phyloP scores from a whole-genome alignment of 1,284 basidiomycete genomes.

The Gyrodon tennesseensis region DNA sequence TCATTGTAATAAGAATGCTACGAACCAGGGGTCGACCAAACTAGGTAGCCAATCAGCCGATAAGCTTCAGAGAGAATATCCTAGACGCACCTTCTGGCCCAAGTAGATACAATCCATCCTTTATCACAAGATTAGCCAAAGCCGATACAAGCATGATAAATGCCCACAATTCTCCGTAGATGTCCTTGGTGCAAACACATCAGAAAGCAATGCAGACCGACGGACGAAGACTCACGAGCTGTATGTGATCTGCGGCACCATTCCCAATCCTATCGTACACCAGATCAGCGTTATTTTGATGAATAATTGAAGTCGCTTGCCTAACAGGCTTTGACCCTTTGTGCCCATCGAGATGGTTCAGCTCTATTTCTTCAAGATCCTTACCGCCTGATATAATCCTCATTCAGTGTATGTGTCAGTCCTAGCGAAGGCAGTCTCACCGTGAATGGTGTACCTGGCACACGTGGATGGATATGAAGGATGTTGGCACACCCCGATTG shows the following conservation, averaged over 20 bases:
- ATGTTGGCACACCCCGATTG: not conserved
- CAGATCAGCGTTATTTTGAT: constrained; percentile 6
- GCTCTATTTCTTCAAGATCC: constrained; percentile 79
- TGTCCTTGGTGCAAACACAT: constrained; percentile 59
- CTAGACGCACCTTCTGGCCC: constrained; percentile 73
- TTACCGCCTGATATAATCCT: constrained; percentile 60
- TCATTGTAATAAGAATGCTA: constrained; percentile 26
- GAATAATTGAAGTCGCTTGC: constrained; percentile 35
- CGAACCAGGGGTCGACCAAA: constrained; percentile 53
- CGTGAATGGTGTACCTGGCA: constrained; percentile 73
- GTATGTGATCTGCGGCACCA: constrained; percentile 86
- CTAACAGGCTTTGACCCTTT: constrained; percentile 78
- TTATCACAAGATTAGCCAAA: constrained; percentile 13
- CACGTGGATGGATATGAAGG: not conserved
- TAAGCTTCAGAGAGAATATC: not conserved
- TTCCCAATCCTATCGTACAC: constrained; percentile 68
- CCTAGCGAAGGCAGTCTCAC: constrained; percentile 43
- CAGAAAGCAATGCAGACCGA: constrained; percentile 1
- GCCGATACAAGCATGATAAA: not conserved
- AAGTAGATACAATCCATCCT: constrained; percentile 96
- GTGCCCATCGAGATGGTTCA: constrained; percentile 82
- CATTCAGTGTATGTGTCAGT: not conserved
- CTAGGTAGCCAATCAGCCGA: constrained; percentile 33
- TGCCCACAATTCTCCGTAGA: constrained; percentile 81
- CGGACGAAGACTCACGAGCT: constrained; percentile 58